A percentile compares a stretch with the other conserved stretches of the same genome.
phyloP scores from a whole-genome alignment of 305 asterid genomes.

The Rubia peregrina region DNA sequence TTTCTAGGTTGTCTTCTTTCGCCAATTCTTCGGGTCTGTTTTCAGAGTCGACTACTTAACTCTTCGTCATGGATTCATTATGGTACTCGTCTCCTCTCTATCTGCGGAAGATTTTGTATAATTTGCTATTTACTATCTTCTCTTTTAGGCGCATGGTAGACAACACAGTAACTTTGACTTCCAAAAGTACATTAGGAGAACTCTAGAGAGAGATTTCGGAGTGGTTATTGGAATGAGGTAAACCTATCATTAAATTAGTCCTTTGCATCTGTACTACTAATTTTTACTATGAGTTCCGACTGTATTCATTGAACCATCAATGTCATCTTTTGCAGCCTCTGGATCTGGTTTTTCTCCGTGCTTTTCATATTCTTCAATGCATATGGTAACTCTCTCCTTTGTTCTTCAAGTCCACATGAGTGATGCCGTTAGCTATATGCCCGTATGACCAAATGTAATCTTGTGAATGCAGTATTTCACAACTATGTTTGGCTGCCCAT shows the following conservation, averaged over 20 bases:
- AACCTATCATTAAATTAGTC: not conserved
- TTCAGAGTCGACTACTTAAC: conserved; percentile 56
- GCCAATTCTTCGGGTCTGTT: conserved; percentile 62
- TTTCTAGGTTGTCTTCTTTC: conserved; percentile 54
- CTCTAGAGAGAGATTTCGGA: conserved; percentile 58
- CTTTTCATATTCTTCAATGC: conserved; percentile 81
- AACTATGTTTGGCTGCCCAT: conserved; percentile 70
- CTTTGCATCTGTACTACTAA: not conserved
- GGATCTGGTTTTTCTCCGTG: conserved; percentile 69
- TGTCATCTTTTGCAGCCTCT: conserved; percentile 36
- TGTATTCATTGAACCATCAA: not conserved
- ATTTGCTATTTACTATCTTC: not conserved
- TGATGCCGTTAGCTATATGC: not conserved
- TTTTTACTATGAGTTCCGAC: not conserved
- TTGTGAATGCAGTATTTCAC: conserved; percentile 44
- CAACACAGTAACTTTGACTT: conserved; percentile 52
- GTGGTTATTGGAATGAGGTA: conserved; percentile 70
- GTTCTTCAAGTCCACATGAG: not conserved
- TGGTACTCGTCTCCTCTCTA: conserved; percentile 30
- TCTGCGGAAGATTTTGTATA: conserved; percentile 4
- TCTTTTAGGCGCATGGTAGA: conserved; percentile 53
- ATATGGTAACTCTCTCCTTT: conserved; percentile 31
- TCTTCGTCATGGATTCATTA: conserved; percentile 70
- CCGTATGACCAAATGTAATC: conserved; percentile 1
- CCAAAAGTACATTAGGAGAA: conserved; percentile 52